Evolutionary conservation across 2,329 filamentous ascomycete genomes (phyloP).

Genomic region (Triangularia setosa): DNA sequence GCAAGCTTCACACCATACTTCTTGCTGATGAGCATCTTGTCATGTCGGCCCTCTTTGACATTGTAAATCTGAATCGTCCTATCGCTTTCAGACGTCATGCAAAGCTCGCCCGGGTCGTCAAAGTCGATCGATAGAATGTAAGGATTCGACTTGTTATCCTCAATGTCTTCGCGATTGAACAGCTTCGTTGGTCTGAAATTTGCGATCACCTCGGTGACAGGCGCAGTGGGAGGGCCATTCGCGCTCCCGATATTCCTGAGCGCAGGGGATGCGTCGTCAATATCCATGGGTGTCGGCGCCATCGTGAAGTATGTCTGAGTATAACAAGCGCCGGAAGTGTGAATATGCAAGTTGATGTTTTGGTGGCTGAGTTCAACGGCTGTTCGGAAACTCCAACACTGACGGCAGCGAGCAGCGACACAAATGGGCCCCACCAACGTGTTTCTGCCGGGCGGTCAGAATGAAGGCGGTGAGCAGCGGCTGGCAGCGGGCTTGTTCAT

Average conservation of each 20-base stretch:
- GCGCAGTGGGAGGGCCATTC: slow-evolving; percentile 50
- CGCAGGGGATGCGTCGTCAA: slow-evolving; percentile 44
- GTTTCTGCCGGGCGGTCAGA: slow-evolving; percentile 24
- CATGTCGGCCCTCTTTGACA: slow-evolving; percentile 81
- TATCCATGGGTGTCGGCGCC: slow-evolving; percentile 55
- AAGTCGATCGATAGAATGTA: slow-evolving; percentile 90
- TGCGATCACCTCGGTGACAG: slow-evolving; percentile 72
- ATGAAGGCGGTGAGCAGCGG: background rate
- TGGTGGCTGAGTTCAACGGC: background rate
- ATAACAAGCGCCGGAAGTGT: background rate
- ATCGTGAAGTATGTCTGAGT: slow-evolving; percentile 31
- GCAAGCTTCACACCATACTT: slow-evolving; percentile 96
- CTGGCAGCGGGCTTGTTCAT: background rate
- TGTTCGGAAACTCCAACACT: background rate
- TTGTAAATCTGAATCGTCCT: slow-evolving; percentile 96
- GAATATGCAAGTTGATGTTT: background rate
- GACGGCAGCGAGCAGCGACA: background rate
- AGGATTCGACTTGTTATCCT: slow-evolving; percentile 50
- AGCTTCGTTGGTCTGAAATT: slow-evolving; percentile 76
- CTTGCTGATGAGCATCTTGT: slow-evolving; percentile 86
- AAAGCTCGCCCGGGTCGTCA: slow-evolving; percentile 87
- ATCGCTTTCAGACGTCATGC: slow-evolving; percentile 88
- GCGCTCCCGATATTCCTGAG: slow-evolving; percentile 45
- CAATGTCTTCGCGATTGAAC: slow-evolving; percentile 55
- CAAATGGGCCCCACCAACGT: background rate